Evolutionary conservation across 1,284 basidiomycete genomes (phyloP).

Genomic region (Tilletia walkeri): DNA sequence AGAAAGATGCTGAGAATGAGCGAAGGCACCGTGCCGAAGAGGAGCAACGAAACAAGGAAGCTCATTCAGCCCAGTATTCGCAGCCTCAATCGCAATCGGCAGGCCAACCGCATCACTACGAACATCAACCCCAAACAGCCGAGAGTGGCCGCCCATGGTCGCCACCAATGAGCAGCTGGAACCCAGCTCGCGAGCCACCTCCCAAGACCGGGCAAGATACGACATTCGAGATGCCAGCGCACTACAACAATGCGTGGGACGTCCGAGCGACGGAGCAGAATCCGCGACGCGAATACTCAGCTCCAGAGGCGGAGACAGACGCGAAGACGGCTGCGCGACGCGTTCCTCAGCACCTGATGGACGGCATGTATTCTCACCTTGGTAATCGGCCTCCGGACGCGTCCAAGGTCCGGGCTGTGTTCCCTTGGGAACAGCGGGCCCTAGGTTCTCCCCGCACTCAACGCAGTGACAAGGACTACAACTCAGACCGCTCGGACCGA

Average conservation of each 20-base stretch:
- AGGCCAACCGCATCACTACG: background rate
- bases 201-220: constrained; percentile 47
- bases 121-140: background rate
- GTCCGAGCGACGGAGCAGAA: constrained; percentile 11
- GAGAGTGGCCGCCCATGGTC: constrained; percentile 24
- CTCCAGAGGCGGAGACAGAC: background rate
- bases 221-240: constrained; percentile 24
- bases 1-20: constrained; percentile 29
- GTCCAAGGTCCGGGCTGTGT: constrained; percentile 73
- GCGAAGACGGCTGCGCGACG: background rate
- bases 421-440: constrained; percentile 78
- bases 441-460: background rate
- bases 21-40: constrained; percentile 19
- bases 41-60: background rate
- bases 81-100: too few relatives aligned
- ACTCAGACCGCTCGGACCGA: constrained; percentile 7
- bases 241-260: constrained; percentile 62
- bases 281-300: background rate
- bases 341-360: constrained; percentile 7
- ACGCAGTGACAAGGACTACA: background rate
- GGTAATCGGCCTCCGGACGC: constrained; percentile 65
- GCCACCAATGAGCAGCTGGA: constrained; percentile 58
- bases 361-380: constrained; percentile 57
- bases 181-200: constrained; percentile 58
- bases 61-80: background rate